Evolutionary conservation across 805 yeast species (phyloP).

Genomic region (Komagataella kurtzmanii): DNA sequence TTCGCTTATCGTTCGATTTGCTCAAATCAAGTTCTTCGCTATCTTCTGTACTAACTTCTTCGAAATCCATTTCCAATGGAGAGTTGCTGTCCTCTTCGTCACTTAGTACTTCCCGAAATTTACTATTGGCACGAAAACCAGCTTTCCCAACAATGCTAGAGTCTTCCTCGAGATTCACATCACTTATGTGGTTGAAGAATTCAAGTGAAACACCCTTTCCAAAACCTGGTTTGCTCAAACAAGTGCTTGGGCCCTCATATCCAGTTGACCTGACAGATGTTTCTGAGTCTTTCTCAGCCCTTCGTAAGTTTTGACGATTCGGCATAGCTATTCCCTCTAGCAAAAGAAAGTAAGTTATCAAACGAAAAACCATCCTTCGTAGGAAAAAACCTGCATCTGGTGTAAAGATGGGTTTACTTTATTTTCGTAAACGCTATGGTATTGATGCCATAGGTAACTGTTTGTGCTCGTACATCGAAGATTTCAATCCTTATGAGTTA

Average conservation of each 20-base stretch:
- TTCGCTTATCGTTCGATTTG: conserved; percentile 34
- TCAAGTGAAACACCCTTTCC: neutral
- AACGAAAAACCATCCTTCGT: neutral
- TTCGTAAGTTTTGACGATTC: no score
- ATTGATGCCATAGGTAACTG: neutral
- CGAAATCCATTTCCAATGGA: conserved; percentile 8
- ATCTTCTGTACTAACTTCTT: conserved; percentile 7
- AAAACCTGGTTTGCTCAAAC: neutral
- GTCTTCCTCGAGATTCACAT: neutral
- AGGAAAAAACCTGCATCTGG: neutral
- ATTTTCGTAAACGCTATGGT: neutral
- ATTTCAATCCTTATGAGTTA: neutral
- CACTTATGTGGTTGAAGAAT: neutral
- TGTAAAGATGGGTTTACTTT: neutral
- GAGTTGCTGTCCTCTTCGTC: conserved; percentile 12
- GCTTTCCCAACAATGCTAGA: conserved; percentile 4
- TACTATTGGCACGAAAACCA: neutral
- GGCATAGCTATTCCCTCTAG: neutral
- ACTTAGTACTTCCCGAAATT: conserved; percentile 7
- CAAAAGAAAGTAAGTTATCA: no score
- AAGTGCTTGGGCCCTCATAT: neutral
- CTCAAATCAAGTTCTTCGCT: conserved; percentile 10
- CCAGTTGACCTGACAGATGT: neutral
- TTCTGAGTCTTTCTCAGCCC: neutral
- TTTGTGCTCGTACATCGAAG: neutral